Evolutionary conservation across 2,329 filamentous ascomycete species (phyloP).

Genomic region (Beauveria pseudobassiana): DNA sequence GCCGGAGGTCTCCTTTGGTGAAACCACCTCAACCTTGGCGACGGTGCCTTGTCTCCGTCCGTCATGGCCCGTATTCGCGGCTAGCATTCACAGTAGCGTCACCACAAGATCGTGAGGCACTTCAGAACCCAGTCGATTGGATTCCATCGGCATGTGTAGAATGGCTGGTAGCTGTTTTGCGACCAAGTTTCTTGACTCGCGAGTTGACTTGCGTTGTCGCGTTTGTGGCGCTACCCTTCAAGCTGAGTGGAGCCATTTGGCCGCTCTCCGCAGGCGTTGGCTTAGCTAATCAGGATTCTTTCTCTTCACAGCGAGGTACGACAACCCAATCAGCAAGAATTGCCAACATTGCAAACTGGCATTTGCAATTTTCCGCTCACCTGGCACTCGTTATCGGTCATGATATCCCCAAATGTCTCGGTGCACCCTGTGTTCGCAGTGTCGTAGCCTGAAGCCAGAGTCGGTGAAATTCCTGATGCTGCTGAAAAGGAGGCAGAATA

Average conservation of each 20-base stretch:
- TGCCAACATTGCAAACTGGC: not conserved
- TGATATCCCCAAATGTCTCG: not conserved
- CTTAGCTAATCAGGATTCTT: not conserved
- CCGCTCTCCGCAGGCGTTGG: not conserved
- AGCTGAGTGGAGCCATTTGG: not conserved
- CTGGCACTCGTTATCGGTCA: not conserved
- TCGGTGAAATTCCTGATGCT: not conserved
- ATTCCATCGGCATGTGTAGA: not conserved
- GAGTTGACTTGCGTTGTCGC: not conserved
- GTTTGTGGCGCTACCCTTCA: not conserved
- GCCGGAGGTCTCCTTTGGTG: conserved; percentile 26
- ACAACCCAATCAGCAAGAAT: not conserved
- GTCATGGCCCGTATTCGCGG: conserved; percentile 14
- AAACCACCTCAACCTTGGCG: conserved; percentile 25
- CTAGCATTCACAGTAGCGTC: not conserved
- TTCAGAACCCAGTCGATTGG: not conserved
- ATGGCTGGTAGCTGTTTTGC: not conserved
- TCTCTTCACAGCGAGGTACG: not conserved
- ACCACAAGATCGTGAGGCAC: not conserved
- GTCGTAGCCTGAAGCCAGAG: not conserved
- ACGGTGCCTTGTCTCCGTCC: conserved; percentile 14
- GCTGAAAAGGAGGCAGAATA: not conserved
- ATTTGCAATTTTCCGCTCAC: not conserved
- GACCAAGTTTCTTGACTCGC: not conserved
- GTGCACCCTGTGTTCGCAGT: not conserved